Evolutionary conservation across 352 stramenopile genomes (phyloP).

Genomic region (Phytophthora ohioensis): DNA sequence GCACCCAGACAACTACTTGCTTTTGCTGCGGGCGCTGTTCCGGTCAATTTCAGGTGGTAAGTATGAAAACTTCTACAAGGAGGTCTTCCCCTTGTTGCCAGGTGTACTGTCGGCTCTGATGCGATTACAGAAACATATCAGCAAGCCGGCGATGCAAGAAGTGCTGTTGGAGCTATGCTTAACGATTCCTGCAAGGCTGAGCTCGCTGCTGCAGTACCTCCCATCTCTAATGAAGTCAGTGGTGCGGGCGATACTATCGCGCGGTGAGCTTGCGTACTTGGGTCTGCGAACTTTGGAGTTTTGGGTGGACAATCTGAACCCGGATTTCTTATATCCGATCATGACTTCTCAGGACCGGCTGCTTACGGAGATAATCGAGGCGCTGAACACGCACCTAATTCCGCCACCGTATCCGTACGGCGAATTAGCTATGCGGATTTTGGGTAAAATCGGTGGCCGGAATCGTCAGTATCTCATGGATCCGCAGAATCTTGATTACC

Average conservation of each 20-base stretch:
- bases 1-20: constrained; percentile 95
- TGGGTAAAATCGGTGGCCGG: constrained; percentile 97
- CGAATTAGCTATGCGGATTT: constrained; percentile 94
- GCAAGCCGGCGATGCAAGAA: constrained; percentile 88
- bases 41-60: constrained; percentile 97
- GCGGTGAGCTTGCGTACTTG: constrained; percentile 96
- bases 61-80: constrained; percentile 98
- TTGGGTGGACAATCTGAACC: constrained; percentile 99
- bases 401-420: constrained; percentile 98
- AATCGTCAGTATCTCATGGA: constrained; percentile 93
- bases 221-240: constrained; percentile 97
- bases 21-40: constrained; percentile 95
- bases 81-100: constrained; percentile 95
- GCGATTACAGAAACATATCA: constrained; percentile 92
- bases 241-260: constrained; percentile 93
- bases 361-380: constrained; percentile 95
- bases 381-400: constrained; percentile 95
- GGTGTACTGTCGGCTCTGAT: constrained; percentile 95
- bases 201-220: constrained; percentile 97
- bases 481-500: constrained; percentile 69
- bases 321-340: constrained; percentile 96
- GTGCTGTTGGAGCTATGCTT: constrained; percentile 96
- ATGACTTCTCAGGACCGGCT: constrained; percentile 91
- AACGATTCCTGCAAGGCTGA: constrained; percentile 96
- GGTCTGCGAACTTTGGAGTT: constrained; percentile 97